phyloP scores from a whole-genome alignment of 805 yeast species.

The Sugiyamaella valdiviana region DNA sequence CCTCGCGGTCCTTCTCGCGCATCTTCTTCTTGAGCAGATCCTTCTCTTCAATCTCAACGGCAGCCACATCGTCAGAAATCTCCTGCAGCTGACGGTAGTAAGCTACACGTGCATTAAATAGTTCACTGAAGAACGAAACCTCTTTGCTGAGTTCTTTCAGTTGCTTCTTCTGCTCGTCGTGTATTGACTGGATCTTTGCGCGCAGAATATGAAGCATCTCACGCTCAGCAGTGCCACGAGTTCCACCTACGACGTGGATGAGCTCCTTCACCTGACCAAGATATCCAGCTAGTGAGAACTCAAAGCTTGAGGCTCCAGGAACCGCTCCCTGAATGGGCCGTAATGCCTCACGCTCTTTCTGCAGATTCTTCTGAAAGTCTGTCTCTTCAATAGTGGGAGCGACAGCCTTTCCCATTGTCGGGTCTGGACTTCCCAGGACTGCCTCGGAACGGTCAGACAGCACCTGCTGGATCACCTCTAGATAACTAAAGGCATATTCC shows the following conservation, averaged over 20 bases:
- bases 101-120: slow-evolving; percentile 73
- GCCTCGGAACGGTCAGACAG: slow-evolving; percentile 38
- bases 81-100: slow-evolving; percentile 82
- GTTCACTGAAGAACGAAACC: slow-evolving; percentile 44
- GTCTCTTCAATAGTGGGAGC: slow-evolving; percentile 19
- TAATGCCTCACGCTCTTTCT: slow-evolving; percentile 20
- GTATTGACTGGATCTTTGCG: neutral
- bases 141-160: slow-evolving; percentile 14
- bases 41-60: slow-evolving; percentile 36
- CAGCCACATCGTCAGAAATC: slow-evolving; percentile 73
- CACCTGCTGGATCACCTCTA: slow-evolving; percentile 31
- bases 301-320: slow-evolving; percentile 4
- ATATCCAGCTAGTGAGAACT: slow-evolving; percentile 6
- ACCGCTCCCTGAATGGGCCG: slow-evolving; percentile 13
- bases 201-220: slow-evolving; percentile 5
- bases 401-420: slow-evolving; percentile 24
- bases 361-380: slow-evolving; percentile 21
- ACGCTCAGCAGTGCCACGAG: slow-evolving; percentile 2
- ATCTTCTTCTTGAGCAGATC: slow-evolving; percentile 23
- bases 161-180: slow-evolving; percentile 5
- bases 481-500: slow-evolving; percentile 45
- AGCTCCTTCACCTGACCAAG: slow-evolving; percentile 1
- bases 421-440: slow-evolving; percentile 33
- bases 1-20: slow-evolving; percentile 21
- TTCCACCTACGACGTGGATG: neutral